phyloP scores from a whole-genome alignment of 139 green algal species.

The Chlorella sp. region DNA sequence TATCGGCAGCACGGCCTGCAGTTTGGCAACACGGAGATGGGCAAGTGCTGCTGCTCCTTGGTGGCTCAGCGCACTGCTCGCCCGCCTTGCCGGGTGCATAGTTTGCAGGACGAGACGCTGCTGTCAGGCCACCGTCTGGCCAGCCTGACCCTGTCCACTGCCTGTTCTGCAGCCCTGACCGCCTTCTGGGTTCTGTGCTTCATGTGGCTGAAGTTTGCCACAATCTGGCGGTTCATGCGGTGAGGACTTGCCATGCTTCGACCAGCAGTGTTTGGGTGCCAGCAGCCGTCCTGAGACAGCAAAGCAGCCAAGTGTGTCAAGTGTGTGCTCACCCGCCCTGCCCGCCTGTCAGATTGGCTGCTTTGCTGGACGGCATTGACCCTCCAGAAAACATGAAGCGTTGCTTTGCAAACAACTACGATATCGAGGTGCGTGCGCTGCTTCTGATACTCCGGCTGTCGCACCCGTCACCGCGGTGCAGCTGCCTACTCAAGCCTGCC shows the following conservation, averaged over 20 bases:
- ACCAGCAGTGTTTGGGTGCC: too few species aligned
- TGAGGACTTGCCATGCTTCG: neutral
- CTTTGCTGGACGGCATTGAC: constrained; percentile 85
- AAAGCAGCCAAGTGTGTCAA: too few species aligned
- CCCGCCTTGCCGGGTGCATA: too few species aligned
- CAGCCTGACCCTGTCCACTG: too few species aligned
- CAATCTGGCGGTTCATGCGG: constrained; percentile 86
- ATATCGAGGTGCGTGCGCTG: constrained; percentile 73
- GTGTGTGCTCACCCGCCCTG: too few species aligned
- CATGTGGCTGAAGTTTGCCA: constrained; percentile 95
- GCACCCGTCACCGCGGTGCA: too few species aligned
- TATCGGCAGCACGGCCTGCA: constrained; percentile 40
- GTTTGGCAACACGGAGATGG: constrained; percentile 26
- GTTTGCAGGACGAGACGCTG: too few species aligned
- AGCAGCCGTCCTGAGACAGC: too few species aligned
- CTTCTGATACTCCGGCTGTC: too few species aligned
- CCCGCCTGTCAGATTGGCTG: constrained; percentile 43
- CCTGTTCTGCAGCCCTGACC: constrained; percentile 48
- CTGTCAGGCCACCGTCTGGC: too few species aligned
- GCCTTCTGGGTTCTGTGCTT: constrained; percentile 91
- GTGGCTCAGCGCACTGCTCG: too few species aligned
- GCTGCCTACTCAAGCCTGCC: neutral
- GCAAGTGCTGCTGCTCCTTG: neutral
- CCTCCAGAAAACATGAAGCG: constrained; percentile 94
- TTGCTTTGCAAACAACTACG: constrained; percentile 96